Evolutionary conservation across 2,329 filamentous ascomycete species (phyloP).

Genomic region (Aspergillus candidus): DNA sequence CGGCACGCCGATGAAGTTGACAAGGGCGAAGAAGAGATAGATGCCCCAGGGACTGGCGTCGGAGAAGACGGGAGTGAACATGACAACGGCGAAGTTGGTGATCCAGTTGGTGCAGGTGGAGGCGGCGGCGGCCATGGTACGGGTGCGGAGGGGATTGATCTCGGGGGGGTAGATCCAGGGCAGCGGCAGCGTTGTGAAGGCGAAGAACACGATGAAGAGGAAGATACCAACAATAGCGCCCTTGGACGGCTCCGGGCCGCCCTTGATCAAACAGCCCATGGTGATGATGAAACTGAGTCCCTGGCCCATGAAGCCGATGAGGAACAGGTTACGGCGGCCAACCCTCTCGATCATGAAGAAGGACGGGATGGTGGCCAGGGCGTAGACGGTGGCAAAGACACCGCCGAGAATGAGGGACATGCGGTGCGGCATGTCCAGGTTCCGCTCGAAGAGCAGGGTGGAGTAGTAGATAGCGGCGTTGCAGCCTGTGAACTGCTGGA

Average conservation of each 20-base stretch:
- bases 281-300: slow-evolving; percentile 24
- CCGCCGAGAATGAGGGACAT: slow-evolving; percentile 10
- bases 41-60: slow-evolving; percentile 28
- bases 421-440: slow-evolving; percentile 8
- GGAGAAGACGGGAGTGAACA: slow-evolving; percentile 37
- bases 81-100: slow-evolving; percentile 47
- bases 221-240: slow-evolving; percentile 52
- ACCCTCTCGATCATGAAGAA: slow-evolving; percentile 13
- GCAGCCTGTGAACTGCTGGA: slow-evolving; percentile 38
- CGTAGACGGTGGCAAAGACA: slow-evolving; percentile 11
- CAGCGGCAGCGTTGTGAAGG: slow-evolving; percentile 56
- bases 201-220: slow-evolving; percentile 60
- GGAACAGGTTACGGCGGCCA: slow-evolving; percentile 17
- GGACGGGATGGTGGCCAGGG: slow-evolving; percentile 8
- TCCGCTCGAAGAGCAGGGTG: slow-evolving; percentile 9
- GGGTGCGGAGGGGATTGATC: slow-evolving; percentile 47
- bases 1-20: slow-evolving; percentile 38
- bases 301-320: slow-evolving; percentile 25
- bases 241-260: slow-evolving; percentile 13
- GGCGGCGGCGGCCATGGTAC: slow-evolving; percentile 46
- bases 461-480: slow-evolving; percentile 13
- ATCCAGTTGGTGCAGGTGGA: slow-evolving; percentile 48
- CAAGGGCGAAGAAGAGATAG: slow-evolving; percentile 34
- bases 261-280: slow-evolving; percentile 23
- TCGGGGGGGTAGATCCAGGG: slow-evolving; percentile 49